phyloP scores from a whole-genome alignment of 192 early-diverging fungal species.

The Gigaspora rosea region DNA sequence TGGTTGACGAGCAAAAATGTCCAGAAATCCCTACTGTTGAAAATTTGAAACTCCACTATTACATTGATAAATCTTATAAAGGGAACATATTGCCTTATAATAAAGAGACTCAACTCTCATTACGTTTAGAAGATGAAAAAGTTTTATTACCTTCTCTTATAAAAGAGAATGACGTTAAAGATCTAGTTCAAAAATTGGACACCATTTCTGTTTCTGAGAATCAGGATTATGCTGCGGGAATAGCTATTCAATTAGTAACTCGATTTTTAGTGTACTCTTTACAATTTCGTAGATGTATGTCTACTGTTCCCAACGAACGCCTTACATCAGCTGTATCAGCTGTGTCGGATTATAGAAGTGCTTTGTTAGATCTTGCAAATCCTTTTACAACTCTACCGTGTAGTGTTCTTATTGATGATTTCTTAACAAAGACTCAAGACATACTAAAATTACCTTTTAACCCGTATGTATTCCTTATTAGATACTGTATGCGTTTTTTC shows the following conservation, averaged over 20 bases:
- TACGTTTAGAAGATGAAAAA: no score
- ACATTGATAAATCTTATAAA: no score
- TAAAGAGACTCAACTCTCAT: no score
- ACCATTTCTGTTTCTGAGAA: no score
- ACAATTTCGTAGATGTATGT: slow-evolving; percentile 20
- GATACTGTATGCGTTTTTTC: no score
- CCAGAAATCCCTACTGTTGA: no score
- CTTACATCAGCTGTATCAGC: slow-evolving; percentile 7
- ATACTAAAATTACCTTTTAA: slow-evolving; percentile 9
- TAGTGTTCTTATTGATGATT: background rate
- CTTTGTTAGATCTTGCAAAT: background rate
- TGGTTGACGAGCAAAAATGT: no score
- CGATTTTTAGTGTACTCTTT: slow-evolving; percentile 4
- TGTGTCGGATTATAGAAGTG: slow-evolving; percentile 19
- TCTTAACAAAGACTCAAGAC: background rate
- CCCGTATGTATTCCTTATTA: background rate
- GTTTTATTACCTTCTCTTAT: no score
- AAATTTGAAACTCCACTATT: no score
- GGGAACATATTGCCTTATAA: no score
- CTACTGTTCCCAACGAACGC: slow-evolving; percentile 1
- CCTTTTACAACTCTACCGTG: slow-evolving; percentile 20
- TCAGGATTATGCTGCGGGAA: background rate
- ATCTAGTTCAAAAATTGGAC: no score
- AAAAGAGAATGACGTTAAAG: no score
- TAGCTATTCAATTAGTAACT: background rate